These are phyloP conservation scores for Erysimum pusillum DNA, from an alignment of 441 rosid species.

Conservation along the genomic window DNA sequence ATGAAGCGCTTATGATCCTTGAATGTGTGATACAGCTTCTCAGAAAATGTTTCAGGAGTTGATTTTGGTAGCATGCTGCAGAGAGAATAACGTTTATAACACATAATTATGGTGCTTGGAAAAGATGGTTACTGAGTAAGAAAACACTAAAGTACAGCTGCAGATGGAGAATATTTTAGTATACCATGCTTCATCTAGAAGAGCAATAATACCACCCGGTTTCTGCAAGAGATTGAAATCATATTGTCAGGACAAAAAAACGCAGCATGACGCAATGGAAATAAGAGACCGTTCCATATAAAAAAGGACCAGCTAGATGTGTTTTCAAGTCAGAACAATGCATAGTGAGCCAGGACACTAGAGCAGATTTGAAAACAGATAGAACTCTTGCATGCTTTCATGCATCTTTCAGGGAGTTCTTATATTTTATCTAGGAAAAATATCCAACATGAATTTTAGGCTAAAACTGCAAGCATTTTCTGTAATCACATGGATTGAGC, in stretches of 20 bases:
- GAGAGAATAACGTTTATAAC: conserved; percentile 25
- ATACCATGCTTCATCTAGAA: conserved; percentile 90
- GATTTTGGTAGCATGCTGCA: conserved; percentile 83
- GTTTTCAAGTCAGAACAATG: conserved; percentile 25
- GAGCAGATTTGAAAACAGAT: conserved; percentile 35
- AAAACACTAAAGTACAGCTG: conserved; percentile 20
- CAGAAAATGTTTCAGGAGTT: conserved; percentile 74
- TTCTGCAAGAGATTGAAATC: conserved; percentile 61
- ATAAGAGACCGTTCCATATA: neutral
- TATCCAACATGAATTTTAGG: conserved; percentile 10
- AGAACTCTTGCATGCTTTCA: conserved; percentile 30
- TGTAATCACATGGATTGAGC: conserved; percentile 7
- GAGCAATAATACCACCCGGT: conserved; percentile 78
- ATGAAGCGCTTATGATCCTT: conserved; percentile 71
- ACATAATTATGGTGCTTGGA: conserved; percentile 37
- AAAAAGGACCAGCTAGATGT: neutral
- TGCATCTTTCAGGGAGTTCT: conserved; percentile 17
- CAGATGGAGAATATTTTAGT: conserved; percentile 31
- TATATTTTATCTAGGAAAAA: conserved; percentile 19
- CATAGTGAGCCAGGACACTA: conserved; percentile 20
- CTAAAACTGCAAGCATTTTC: conserved; percentile 9
- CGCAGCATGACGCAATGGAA: conserved; percentile 9
- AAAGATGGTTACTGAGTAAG: conserved; percentile 28
- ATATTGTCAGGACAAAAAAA: conserved; percentile 22
- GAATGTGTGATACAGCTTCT: conserved; percentile 78